Evolutionary conservation across 1,284 basidiomycete species (phyloP).

Genomic region (Tausonia pullulans): DNA sequence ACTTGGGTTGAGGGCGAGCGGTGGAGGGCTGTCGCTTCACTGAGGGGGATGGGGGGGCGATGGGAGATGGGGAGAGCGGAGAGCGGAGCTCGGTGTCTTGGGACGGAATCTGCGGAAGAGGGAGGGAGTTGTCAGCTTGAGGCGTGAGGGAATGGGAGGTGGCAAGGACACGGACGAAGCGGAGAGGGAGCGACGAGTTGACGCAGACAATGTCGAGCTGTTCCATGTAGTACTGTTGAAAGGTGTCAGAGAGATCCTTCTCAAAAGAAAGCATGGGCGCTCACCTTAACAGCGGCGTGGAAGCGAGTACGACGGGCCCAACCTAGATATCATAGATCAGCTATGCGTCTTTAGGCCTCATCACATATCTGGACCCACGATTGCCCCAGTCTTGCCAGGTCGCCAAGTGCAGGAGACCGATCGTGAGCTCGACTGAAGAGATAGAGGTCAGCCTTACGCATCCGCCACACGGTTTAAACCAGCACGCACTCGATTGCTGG

Average conservation of each 20-base stretch:
- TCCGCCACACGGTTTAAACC: background rate
- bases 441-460: conserved; percentile 19
- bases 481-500: conserved; percentile 34
- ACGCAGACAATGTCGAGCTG: conserved; percentile 53
- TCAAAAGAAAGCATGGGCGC: conserved; percentile 36
- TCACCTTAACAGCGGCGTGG: conserved; percentile 59
- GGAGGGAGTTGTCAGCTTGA: background rate
- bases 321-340: background rate
- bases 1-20: background rate
- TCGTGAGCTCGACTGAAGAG: conserved; percentile 42
- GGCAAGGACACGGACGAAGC: conserved; percentile 34
- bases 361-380: too few relatives aligned
- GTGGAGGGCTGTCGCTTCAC: background rate
- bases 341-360: conserved; percentile 31
- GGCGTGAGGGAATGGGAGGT: background rate
- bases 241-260: too few relatives aligned
- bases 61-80: background rate
- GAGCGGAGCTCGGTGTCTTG: background rate
- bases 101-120: background rate
- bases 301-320: conserved; percentile 54
- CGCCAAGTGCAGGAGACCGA: conserved; percentile 49
- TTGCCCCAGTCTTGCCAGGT: conserved; percentile 54
- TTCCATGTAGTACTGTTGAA: conserved; percentile 6
- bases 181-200: conserved; percentile 43
- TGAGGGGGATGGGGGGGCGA: background rate